Conservation (phyloP, 495 filamentous ascomycete species). For the Penicillium arizonense region DNA sequence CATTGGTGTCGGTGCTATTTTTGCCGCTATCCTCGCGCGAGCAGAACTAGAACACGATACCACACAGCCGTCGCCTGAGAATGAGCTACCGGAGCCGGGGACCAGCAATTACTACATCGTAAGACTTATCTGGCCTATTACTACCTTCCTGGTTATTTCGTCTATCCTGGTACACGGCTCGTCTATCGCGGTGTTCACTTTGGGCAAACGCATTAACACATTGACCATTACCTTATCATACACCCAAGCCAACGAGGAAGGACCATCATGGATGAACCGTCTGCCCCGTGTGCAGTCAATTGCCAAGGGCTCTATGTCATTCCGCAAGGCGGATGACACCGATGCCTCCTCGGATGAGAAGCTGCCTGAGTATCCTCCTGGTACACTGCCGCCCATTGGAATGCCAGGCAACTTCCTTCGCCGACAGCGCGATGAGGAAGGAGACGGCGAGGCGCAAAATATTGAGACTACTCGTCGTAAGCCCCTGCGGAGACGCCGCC, state of each 20-base stretch:
- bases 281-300: slow-evolving; percentile 83
- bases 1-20: slow-evolving; percentile 96
- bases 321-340: slow-evolving; percentile 57
- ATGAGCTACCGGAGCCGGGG: slow-evolving; percentile 52
- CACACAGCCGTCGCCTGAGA: slow-evolving; percentile 69
- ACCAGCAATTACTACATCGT: slow-evolving; percentile 66
- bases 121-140: slow-evolving; percentile 91
- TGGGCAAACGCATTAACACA: slow-evolving; percentile 98
- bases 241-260: slow-evolving; percentile 84
- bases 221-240: slow-evolving; percentile 94
- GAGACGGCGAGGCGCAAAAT: slow-evolving; percentile 51
- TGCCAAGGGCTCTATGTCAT: slow-evolving; percentile 79
- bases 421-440: slow-evolving; percentile 67
- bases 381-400: slow-evolving; percentile 74
- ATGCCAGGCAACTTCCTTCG: slow-evolving; percentile 80
- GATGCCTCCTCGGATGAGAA: slow-evolving; percentile 61
- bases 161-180: slow-evolving; percentile 97
- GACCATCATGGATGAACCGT: slow-evolving; percentile 90
- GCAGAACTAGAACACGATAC: slow-evolving; percentile 77
- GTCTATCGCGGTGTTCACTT: slow-evolving; percentile 95
- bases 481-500: slow-evolving; percentile 52
- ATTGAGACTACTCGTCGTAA: slow-evolving; percentile 62
- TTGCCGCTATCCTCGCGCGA: slow-evolving; percentile 86
- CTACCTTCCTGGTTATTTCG: slow-evolving; percentile 87
- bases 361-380: slow-evolving; percentile 67